Conservation (phyloP, 2,329 filamentous ascomycete genomes). For the Pseudogymnoascus sp. region DNA sequence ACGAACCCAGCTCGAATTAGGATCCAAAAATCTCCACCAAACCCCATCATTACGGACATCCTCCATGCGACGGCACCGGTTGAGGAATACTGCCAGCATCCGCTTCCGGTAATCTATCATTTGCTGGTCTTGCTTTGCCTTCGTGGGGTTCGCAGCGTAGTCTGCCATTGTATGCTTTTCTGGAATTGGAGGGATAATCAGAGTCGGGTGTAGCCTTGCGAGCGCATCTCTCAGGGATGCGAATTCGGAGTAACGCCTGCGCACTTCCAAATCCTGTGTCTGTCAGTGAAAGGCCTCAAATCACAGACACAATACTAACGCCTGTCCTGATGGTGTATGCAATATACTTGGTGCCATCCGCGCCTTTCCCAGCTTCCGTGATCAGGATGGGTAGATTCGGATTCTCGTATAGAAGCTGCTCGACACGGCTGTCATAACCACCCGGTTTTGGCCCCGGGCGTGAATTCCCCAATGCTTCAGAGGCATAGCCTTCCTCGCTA, state of each 20-base stretch:
- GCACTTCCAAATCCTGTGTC: slow-evolving; percentile 80
- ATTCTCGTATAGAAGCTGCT: slow-evolving; percentile 95
- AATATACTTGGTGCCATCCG: slow-evolving; percentile 87
- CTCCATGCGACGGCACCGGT: slow-evolving; percentile 88
- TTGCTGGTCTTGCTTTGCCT: slow-evolving; percentile 92
- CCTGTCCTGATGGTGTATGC: slow-evolving; percentile 96
- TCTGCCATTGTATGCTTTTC: slow-evolving; percentile 99
- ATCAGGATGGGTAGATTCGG: slow-evolving; percentile 85
- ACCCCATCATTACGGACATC: slow-evolving; percentile 87
- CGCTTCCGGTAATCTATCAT: slow-evolving; percentile 96
- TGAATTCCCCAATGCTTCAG: slow-evolving; percentile 35
- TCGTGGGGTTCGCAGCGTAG: slow-evolving; percentile 95
- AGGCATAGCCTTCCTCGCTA: slow-evolving; percentile 43
- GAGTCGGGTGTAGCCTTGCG: slow-evolving; percentile 84
- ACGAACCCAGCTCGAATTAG: slow-evolving; percentile 85
- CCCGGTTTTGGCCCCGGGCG: slow-evolving; percentile 65
- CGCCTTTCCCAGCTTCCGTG: slow-evolving; percentile 89
- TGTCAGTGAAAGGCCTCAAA: slow-evolving; percentile 17
- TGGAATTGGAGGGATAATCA: slow-evolving; percentile 93
- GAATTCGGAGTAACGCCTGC: slow-evolving; percentile 93
- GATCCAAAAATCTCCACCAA: slow-evolving; percentile 96
- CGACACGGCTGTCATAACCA: slow-evolving; percentile 88
- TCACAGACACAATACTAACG: slow-evolving; percentile 40
- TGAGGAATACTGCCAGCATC: slow-evolving; percentile 93
- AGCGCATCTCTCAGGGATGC: slow-evolving; percentile 82